phyloP scores from a whole-genome alignment of 2,329 filamentous ascomycete species.

The Furcasterigmium sp. region DNA sequence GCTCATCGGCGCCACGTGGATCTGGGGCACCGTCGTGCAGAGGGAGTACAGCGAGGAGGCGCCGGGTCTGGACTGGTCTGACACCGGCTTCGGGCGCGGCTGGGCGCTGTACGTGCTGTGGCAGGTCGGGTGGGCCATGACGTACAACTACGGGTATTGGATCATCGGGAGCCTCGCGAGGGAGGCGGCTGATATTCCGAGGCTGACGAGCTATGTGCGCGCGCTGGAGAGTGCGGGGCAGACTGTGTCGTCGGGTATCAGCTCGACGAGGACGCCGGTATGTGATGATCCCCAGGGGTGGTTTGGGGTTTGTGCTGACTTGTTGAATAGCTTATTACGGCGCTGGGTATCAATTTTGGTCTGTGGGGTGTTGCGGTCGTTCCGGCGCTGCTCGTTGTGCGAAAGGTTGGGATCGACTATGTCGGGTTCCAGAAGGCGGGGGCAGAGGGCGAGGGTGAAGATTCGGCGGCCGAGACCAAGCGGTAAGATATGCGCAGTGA shows the following conservation, averaged over 20 bases:
- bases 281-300: not conserved
- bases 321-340: slow-evolving; percentile 5
- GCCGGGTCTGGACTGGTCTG: slow-evolving; percentile 12
- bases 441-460: not conserved
- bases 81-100: slow-evolving; percentile 14
- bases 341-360: slow-evolving; percentile 12
- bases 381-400: slow-evolving; percentile 11
- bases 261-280: slow-evolving; percentile 8
- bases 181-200: slow-evolving; percentile 5
- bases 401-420: slow-evolving; percentile 2
- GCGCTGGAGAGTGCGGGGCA: slow-evolving; percentile 9
- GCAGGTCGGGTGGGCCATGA: slow-evolving; percentile 8
- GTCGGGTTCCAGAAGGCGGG: not conserved
- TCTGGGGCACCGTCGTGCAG: slow-evolving; percentile 17
- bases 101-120: slow-evolving; percentile 17
- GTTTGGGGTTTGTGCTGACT: not conserved
- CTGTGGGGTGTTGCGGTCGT: slow-evolving; percentile 10
- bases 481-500: too few species aligned
- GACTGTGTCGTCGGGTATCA: slow-evolving; percentile 8
- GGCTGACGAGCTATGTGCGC: slow-evolving; percentile 6
- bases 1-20: slow-evolving; percentile 14
- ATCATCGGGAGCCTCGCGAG: slow-evolving; percentile 6
- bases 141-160: slow-evolving; percentile 9
- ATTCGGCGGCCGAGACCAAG: not conserved
- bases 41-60: slow-evolving; percentile 9